Evolutionary conservation across 441 rosid genomes (phyloP).

Genomic region (Croton setiger): DNA sequence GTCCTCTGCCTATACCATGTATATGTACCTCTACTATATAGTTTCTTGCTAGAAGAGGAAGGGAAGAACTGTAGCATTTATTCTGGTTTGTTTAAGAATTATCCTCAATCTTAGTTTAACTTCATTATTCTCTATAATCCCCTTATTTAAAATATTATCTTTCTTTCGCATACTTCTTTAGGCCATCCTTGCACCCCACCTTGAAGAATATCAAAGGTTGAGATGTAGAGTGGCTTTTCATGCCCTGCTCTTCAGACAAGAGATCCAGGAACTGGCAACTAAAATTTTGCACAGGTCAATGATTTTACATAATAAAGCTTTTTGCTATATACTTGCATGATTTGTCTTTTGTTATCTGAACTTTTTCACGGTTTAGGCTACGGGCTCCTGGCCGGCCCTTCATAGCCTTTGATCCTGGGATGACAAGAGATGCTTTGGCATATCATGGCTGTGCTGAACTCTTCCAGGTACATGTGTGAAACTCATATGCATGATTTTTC

Average conservation of each 20-base stretch:
- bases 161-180: conserved; percentile 30
- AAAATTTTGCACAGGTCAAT: conserved; percentile 71
- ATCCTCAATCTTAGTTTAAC: not conserved
- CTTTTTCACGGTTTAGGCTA: conserved; percentile 40
- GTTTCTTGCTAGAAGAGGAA: not conserved
- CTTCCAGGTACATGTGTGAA: conserved; percentile 79
- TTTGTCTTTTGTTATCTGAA: conserved; percentile 6
- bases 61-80: not conserved
- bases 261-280: conserved; percentile 84
- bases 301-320: not conserved
- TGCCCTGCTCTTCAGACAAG: conserved; percentile 78
- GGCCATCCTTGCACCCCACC: conserved; percentile 75
- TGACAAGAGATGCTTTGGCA: conserved; percentile 98
- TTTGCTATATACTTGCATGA: not conserved
- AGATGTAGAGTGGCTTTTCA: conserved; percentile 93
- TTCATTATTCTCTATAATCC: conserved; percentile 2
- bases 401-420: conserved; percentile 92
- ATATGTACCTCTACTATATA: no score
- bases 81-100: not conserved
- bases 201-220: conserved; percentile 90
- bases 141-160: not conserved
- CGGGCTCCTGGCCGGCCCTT: conserved; percentile 82
- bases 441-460: conserved; percentile 96
- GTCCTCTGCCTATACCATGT: not conserved
- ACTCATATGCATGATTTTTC: conserved; percentile 17